Base-by-base conservation (phyloP, 129 eudicot species). In the Centella asiatica region DNA sequence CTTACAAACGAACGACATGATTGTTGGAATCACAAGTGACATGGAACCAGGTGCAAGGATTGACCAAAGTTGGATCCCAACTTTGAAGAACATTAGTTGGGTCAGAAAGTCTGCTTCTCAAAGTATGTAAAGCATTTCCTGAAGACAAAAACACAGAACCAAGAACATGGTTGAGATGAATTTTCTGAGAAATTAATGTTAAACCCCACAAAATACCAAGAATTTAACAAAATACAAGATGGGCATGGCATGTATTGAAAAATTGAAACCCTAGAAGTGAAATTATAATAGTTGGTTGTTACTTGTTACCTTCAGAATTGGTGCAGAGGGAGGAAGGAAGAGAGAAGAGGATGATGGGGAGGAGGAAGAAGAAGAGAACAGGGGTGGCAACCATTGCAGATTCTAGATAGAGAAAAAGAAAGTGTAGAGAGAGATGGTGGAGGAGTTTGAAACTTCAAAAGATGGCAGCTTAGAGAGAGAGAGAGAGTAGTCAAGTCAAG, bases 41-140 rank as follows among this genome's bases (percentile, higher is more conserved):
- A 85, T 89, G 95, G 44, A 82, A 85, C 97, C 97, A 89, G 17
- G 97, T 85, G 60, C 95, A 89, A 57, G 97, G 89, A 77, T 83
- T 86, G 25, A 90, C 97, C 61, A 90, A 89, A 25, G 95, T 85
- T 2, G 97, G 89, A 60, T 90, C 97, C 97, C 95, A 90, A 62
- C 95, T 86, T 59, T 80, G 88, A 23, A 90, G 71, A 20, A 85
- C 90, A 71, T 83, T 78, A 28, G 42, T 81, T 17, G 97, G 97
- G 72, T 90, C 95, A 23, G 82, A 69, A 40, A 86, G 78, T 51
- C 72, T 81, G 72, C 40, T 78, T 70, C 95, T 90, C 65, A 90
- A 40, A 66, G 58, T 76, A 81, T 80, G 83, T 62, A 90, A 79
- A 53, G 97, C 95, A 74, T 76, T 77, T 62, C 95, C 97, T 90